Evolutionary conservation across 75 land plant species (phyloP), one percentile per base, ranked within the genome.

Genomic region (Cunninghamia lanceolata): DNA sequence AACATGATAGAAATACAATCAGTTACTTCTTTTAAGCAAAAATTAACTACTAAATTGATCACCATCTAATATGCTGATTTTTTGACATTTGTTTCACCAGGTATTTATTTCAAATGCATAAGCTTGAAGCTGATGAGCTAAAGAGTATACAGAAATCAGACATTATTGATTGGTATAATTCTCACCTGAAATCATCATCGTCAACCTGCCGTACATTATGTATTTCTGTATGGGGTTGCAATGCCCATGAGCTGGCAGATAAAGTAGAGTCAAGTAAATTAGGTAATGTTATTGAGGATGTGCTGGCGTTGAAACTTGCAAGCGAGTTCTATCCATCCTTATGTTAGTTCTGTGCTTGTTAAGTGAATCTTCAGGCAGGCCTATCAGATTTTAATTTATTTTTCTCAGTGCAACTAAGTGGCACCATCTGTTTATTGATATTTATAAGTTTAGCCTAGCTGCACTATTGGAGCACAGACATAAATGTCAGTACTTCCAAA

Each of bases 161-260:
- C 52, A 82, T 98, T 43, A 83, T 92, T 6, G 85, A 92, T 15
- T 98, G 95, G 96, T 94, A 91, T 70, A 91, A 90, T 9, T 93
- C 89, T 43, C 93, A 93, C 86, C 28, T 98, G 54, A 86, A 39
- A 19, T 59, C 85, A 30, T 35, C 87, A 2, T 96, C 98, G 1
- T 86, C 93, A 0, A 87, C 86, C 42, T 90, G 97, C 30, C 83
- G 99, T 84, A 87, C 88, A 88, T 88, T 98, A 85, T 90, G 92
- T 28, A 82, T 96, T 32, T 93, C 92, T 79, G 91, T 98, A 1
- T 96, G 99, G 98, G 99, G 99, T 34, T 93, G 95, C 86, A 91
- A 95, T 87, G 89, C 97, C 3, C 89, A 91, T 46, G 42, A 85
- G 59, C n/a, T 63, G 28, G 87, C 86, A 21, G 82, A 89, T 32